These are phyloP conservation scores for Lepidium didymum DNA, from an alignment of 345 rosid species.

Conservation along the genomic window DNA sequence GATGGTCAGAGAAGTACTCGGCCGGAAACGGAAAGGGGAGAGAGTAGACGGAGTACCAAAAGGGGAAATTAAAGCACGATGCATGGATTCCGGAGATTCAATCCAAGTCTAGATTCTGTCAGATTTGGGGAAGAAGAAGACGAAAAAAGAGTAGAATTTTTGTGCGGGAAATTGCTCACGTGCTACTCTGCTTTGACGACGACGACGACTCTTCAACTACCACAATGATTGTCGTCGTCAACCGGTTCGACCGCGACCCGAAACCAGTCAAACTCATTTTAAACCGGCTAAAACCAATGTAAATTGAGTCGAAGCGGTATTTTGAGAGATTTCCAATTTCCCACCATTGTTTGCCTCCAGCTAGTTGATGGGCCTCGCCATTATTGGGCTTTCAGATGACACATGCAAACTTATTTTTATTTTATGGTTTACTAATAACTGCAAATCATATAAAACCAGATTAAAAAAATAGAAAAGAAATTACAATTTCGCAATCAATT, in stretches of 20 bases:
- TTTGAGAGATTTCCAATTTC: not conserved
- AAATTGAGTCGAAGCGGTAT: not conserved
- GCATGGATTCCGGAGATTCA: conserved; percentile 17
- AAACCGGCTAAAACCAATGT: not conserved
- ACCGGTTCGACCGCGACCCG: not conserved
- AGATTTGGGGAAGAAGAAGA: conserved; percentile 16
- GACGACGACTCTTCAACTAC: not conserved
- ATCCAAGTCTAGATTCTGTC: too few relatives aligned
- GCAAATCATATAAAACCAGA: not conserved
- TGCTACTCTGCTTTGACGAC: too few relatives aligned
- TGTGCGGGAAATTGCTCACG: conserved; percentile 29
- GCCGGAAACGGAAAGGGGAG: conserved; percentile 2
- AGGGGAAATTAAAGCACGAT: conserved; percentile 19
- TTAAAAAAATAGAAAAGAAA: not conserved
- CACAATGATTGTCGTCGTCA: not conserved
- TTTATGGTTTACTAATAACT: not conserved
- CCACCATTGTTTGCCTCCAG: not conserved
- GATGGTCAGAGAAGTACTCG: not conserved
- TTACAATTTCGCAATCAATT: not conserved
- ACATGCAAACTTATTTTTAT: not conserved
- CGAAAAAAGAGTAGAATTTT: not conserved
- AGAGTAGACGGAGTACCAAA: not conserved
- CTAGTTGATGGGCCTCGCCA: not conserved
- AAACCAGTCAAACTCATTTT: not conserved
- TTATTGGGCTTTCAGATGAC: not conserved